These are phyloP conservation scores for Russula sp. DNA, from an alignment of 768 basidiomycete species.

Conservation along the genomic window DNA sequence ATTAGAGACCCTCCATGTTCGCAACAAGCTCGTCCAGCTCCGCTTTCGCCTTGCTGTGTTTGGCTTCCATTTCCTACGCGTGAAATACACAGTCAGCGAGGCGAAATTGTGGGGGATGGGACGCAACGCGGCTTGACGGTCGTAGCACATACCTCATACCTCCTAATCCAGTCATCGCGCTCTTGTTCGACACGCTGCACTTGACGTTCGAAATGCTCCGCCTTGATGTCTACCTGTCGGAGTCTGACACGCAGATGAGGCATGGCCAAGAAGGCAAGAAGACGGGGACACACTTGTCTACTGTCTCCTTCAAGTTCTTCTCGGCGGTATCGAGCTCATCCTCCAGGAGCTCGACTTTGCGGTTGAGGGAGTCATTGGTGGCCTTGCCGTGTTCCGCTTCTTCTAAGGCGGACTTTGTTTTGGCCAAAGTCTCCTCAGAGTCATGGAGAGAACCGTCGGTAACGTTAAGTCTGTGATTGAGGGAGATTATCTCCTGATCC, in stretches of 20 bases:
- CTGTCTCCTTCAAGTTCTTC: slow-evolving; percentile 94
- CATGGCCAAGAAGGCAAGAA: background rate
- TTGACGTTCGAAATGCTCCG: slow-evolving; percentile 96
- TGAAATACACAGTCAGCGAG: slow-evolving; percentile 21
- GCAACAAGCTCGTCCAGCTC: slow-evolving; percentile 83
- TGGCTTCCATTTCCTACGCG: slow-evolving; percentile 62
- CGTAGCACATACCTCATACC: slow-evolving; percentile 70
- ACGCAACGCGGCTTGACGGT: background rate
- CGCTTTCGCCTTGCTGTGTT: slow-evolving; percentile 68
- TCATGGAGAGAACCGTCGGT: slow-evolving; percentile 70
- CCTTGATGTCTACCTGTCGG: slow-evolving; percentile 96
- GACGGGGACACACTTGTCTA: slow-evolving; percentile 78
- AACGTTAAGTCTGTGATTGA: slow-evolving; percentile 63
- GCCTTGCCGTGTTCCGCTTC: slow-evolving; percentile 71
- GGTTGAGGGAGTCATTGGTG: slow-evolving; percentile 64
- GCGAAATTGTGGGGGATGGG: background rate
- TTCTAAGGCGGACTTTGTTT: slow-evolving; percentile 59
- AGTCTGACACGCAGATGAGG: slow-evolving; percentile 51
- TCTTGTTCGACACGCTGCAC: slow-evolving; percentile 84
- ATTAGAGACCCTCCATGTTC: slow-evolving; percentile 55
- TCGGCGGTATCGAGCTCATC: slow-evolving; percentile 95
- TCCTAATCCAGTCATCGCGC: slow-evolving; percentile 90
- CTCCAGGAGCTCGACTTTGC: slow-evolving; percentile 91
- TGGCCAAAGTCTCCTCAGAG: slow-evolving; percentile 59
- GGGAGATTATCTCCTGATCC: slow-evolving; percentile 84